Base-by-base conservation (phyloP, 805 yeast genomes). In the Saccharomycopsis sp. region DNA sequence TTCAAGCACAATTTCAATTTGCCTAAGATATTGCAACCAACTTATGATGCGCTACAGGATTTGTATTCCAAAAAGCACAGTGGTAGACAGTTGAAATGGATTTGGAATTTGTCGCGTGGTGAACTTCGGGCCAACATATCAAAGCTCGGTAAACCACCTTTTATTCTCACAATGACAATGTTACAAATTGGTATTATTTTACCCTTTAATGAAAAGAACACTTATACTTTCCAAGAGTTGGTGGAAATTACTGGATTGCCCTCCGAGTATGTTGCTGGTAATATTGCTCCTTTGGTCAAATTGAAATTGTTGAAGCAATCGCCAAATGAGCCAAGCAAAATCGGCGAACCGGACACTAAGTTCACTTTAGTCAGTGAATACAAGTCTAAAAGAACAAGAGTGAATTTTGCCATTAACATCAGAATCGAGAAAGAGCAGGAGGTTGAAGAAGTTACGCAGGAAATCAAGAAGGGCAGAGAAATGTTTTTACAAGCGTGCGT, bases 101-200 rank as follows among this genome's bases (percentile, higher is more conserved):
- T 89, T 45, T 92, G 96, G 96, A 81, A 86, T 53, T 76, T 85
- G 56, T 85, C 94, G 35, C 81, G 89, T 59, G 92, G 94, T 46
- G 99, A 92, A 58, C 62, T 92, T 43, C 83, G 80, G 60, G 95
- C 94, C 8, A 82, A 85, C 56, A 70, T 87, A 48, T 73, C 89
- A 4, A 79, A 80, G 51, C 78, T 81, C 27, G 88, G 88, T 5
- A 80, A 77, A 55, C 81, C 88, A 4, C 87, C 95, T 36, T 84
- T 80, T 54, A 65, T 70, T 17, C 80, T 94, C 55, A 80, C 82
- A 3, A 86, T 86, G 32, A 81, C 95, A 4, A 69, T 85, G 43
- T 82, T 77, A 50, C 98, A 92, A 61, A 77, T 88, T 71, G 78
- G 94, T 47, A 83, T 94, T 33, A 62, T 94, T 43, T 64, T 84